Evolutionary conservation across 768 basidiomycete genomes (phyloP), one percentile per base, ranked within the genome.

Genomic region (Auricularia cornea): DNA sequence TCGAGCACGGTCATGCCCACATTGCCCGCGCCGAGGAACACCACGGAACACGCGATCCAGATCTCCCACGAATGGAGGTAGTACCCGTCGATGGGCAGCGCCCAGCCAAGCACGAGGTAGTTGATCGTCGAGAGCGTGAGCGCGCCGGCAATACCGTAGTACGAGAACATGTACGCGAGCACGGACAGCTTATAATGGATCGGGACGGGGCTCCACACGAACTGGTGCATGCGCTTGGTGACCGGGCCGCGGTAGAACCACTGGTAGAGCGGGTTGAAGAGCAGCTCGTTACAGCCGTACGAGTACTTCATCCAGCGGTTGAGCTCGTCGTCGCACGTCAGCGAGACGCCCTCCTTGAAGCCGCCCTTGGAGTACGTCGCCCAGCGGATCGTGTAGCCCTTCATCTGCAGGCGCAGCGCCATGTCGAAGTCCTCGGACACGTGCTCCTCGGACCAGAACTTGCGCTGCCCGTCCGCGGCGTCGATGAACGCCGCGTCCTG

Each of bases 401-500:
- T 77, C 72, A 73, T 68, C 64, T 73, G 72, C 1, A 74, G 68
- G 8, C 88, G 80, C 29, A 89, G 72, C 0, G 89, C 88, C 84
- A 92, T 89, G 69, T 90, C 88, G 67, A 91, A 92, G 71, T 90
- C 90, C 70, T 93, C 91, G 12, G 87, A 89, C 0, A 89, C 90
- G 70, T 90, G 92, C 32, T 76, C 75, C 75, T 93, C 91, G 0
- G 87, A 89, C 91, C 91, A 93, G 61, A 91, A 84, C 77, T 90
- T 90, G 73, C 75, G 81, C 38, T 83, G 70, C 2, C 82, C 83
- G 70, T 90, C 89, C 3, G 75, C 83, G 3, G 77, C 71, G 69
- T 94, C 90, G 54, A 87, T 71, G 64, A 89, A 89, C 23, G 89
- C 83, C 0, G 90, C 90, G 64, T 77, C 76, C 64, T 78, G 76